Evolutionary conservation across 495 filamentous ascomycete species (phyloP), one percentile per base, ranked within the genome.

Genomic region (Penicillium tannophilum): DNA sequence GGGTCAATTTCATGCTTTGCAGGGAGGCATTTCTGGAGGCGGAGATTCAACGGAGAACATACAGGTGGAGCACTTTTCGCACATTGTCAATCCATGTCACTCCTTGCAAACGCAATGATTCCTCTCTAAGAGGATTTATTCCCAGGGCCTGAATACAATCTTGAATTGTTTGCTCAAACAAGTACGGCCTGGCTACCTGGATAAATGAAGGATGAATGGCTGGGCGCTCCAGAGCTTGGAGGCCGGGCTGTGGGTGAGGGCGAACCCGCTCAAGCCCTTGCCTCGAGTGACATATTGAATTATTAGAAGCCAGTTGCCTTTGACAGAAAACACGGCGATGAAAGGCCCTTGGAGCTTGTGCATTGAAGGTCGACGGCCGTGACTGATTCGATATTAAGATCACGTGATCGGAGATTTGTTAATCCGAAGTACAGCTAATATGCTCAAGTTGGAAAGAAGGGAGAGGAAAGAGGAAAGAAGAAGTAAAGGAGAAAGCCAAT

Each of bases 61-160:
- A 93, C 87, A 96, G 75, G 56, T 86, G 84, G 33, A 96, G 75
- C 36, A 77, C 80, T 59, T 83, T 84, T 24, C 92, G 82, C 12
- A 92, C 88, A 65, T 82, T 87, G 67, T 93, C 90, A 50, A 96
- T 90, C 83, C 90, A 89, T 7, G 87, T 79, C 0, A 95, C 85
- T 36, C 91, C 92, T 60, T 89, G 87, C 17, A 95, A 70, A 35
- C 91, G 84, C 49, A 87, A 77, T 33, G 68, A 79, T 59, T 92
- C 90, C 65, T 96, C 91, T 20, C 82, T 80, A 17, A 79, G 77
- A 39, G 84, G 80, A 50, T 79, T 82, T 33, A 84, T 75, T 0
- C 80, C 80, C 67, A 81, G 76, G 12, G 72, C 75, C 1, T 74
- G 69, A n/a, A 88, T 74, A 55, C 83, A 86, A 60, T 78, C 73